Base-by-base conservation (phyloP, 179 eudicot species). In the Corrigiola litoralis region DNA sequence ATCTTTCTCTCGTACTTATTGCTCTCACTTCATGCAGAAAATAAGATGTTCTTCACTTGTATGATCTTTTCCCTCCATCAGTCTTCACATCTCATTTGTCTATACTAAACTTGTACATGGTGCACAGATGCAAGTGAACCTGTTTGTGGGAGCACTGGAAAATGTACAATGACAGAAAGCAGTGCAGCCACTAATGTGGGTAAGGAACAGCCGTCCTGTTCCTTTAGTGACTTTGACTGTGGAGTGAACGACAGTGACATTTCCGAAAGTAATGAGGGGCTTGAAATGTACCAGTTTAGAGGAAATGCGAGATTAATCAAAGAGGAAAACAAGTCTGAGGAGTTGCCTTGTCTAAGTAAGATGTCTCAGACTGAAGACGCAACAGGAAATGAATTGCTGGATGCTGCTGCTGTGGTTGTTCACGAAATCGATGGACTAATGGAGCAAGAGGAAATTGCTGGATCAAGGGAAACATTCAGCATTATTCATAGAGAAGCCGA, bases 401-500 rank as follows among this genome's bases (percentile, higher is more conserved):
- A 45, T 41, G 31, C 28, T 63, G 58, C 20, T 31, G 28, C 49
- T 16, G 29, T n/a, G 14, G 9, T 32, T 37, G 28, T 28, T 17
- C 59, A 37, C 27, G 20, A 49, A 48, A 52, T 46, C 42, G 41
- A 8, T 33, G 14, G 36, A 54, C 14, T 40, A 20, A 13, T 24
- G 1, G 71, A 32, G 61, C 47, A 24, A 45, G 68, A 42, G 41
- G 58, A 53, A 52, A 37, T 52, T 59, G 48, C 49, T 66, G 32
- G 44, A 47, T 56, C 67, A 33, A 44, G 5, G 31, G 54, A 10
- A 33, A 7, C 8, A 20, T 40, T 29, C 49, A 31, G 41, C 18
- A 40, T 23, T 13, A 29, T 31, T 24, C 2, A 3, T 37, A 18
- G 25, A 31, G 56, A 50, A 36, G 46, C 42, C 58, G 59, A 59